Evolutionary conservation across 106 monocot species (phyloP).

Genomic region (Allium fistulosum): DNA sequence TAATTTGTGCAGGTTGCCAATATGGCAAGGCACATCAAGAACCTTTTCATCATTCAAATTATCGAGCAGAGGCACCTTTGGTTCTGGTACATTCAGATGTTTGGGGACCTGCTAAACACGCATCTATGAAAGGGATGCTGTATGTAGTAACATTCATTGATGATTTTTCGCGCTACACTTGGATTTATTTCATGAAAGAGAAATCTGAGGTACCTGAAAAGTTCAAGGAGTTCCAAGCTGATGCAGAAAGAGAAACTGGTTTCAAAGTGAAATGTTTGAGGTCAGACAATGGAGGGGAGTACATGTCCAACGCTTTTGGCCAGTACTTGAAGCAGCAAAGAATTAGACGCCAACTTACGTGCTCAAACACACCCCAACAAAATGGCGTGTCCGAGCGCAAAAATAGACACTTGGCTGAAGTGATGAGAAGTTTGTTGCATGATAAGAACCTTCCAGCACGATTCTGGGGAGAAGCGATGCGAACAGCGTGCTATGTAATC

Average conservation of each 20-base stretch:
- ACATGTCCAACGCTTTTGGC: background rate
- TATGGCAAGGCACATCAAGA: background rate
- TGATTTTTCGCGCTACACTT: background rate
- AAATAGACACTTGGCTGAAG: background rate
- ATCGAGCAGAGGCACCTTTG: background rate
- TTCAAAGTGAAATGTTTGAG: too few relatives aligned
- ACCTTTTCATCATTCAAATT: background rate
- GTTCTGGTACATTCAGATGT: background rate
- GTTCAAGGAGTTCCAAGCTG: background rate
- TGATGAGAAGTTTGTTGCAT: constrained; percentile 7
- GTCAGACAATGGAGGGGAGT: background rate
- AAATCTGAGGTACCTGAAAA: background rate
- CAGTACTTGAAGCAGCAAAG: background rate
- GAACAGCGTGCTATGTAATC: background rate
- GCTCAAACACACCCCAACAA: background rate
- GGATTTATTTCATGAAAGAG: too few relatives aligned
- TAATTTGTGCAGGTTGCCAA: background rate
- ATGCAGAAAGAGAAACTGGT: background rate
- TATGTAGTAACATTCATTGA: constrained; percentile 5
- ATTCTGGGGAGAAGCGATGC: background rate
- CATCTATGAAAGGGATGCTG: background rate
- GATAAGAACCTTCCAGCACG: background rate
- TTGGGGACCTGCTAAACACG: background rate
- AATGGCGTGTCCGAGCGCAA: too few relatives aligned
- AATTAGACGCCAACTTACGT: background rate